Evolutionary conservation across 2,329 filamentous ascomycete species (phyloP).

Genomic region (Monosporascus sp.): DNA sequence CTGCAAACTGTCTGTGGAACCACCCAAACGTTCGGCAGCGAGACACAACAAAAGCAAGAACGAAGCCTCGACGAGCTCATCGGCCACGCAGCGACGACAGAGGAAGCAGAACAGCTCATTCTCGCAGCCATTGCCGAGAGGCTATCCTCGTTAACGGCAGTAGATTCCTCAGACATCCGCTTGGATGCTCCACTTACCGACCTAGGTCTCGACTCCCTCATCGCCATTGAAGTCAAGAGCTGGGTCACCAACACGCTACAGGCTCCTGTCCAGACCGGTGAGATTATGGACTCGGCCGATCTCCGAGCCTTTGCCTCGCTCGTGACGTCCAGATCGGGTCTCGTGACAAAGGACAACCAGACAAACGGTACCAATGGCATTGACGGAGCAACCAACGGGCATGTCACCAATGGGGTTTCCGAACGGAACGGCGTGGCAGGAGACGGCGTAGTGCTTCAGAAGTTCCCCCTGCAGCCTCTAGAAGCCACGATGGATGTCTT

Average conservation of each 20-base stretch:
- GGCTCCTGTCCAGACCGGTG: not conserved
- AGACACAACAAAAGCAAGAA: too few relatives aligned
- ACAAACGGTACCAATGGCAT: not conserved
- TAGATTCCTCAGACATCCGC: not conserved
- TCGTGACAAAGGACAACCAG: not conserved
- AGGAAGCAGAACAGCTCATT: not conserved
- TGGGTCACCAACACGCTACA: not conserved
- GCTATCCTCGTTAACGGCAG: not conserved
- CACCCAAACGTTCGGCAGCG: too few relatives aligned
- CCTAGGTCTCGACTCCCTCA: not conserved
- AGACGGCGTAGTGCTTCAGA: too few relatives aligned
- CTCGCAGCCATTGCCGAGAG: not conserved
- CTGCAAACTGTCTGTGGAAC: too few relatives aligned
- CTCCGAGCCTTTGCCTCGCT: not conserved
- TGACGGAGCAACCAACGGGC: not conserved
- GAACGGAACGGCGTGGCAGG: too few relatives aligned
- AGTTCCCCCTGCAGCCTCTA: not conserved
- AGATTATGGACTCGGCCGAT: not conserved
- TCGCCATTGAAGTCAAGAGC: not conserved
- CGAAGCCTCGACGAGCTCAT: not conserved
- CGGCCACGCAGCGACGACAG: not conserved
- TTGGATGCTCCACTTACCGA: not conserved
- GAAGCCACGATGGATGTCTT: not conserved
- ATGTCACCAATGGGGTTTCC: not conserved
- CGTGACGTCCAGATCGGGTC: slow-evolving; percentile 19